phyloP scores from a whole-genome alignment of 192 early-diverging fungal species.

The Coemansia sp. region DNA sequence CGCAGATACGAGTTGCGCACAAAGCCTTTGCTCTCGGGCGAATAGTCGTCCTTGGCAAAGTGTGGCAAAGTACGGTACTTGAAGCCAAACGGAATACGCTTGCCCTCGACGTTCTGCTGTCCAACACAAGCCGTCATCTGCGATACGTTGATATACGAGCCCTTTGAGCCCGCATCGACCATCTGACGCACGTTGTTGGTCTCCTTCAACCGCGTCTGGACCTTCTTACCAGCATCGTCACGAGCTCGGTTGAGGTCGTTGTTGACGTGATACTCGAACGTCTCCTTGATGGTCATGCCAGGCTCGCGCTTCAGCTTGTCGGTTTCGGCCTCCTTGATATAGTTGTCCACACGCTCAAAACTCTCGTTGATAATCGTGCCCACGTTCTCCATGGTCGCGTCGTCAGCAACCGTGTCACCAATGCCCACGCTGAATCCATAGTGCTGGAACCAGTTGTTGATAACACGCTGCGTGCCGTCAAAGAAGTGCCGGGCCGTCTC shows the following conservation, averaged over 20 bases:
- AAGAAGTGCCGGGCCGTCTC: conserved; percentile 89
- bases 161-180: conserved; percentile 96
- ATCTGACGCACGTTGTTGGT: conserved; percentile 97
- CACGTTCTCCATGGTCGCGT: conserved; percentile 76
- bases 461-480: conserved; percentile 88
- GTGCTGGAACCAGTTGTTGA: conserved; percentile 95
- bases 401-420: conserved; percentile 96
- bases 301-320: conserved; percentile 83
- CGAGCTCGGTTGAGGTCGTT: conserved; percentile 86
- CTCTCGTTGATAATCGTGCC: conserved; percentile 76
- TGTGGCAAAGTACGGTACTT: conserved; percentile 95
- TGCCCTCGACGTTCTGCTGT: conserved; percentile 99
- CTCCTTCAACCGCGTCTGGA: conserved; percentile 80
- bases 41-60: conserved; percentile 96
- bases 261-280: conserved; percentile 91
- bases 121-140: conserved; percentile 99
- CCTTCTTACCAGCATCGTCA: conserved; percentile 89
- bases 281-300: conserved; percentile 92
- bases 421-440: conserved; percentile 97
- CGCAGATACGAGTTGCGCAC: conserved; percentile 65
- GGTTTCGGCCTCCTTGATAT: conserved; percentile 81
- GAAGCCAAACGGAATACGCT: conserved; percentile 97
- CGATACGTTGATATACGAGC: conserved; percentile 94
- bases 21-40: conserved; percentile 72
- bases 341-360: conserved; percentile 76